Evolutionary conservation across 2,329 filamentous ascomycete genomes (phyloP).

Genomic region (Aspergillus quadricinctus): DNA sequence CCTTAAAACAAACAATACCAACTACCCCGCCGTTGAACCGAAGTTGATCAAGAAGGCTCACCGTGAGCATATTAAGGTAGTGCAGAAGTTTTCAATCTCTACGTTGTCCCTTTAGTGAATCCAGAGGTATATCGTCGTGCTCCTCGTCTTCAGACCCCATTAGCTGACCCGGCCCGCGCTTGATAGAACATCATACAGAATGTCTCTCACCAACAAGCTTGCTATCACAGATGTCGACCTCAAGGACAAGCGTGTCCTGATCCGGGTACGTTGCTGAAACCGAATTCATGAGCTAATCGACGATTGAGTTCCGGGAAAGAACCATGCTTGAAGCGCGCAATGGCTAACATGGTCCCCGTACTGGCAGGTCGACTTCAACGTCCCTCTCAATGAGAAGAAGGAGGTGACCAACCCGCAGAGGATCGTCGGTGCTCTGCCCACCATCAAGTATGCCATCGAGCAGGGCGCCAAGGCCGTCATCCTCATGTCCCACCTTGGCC

Average conservation of each 20-base stretch:
- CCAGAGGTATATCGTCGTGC: not conserved
- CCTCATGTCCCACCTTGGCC: slow-evolving; percentile 97
- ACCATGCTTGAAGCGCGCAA: slow-evolving; percentile 6
- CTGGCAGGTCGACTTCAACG: slow-evolving; percentile 95
- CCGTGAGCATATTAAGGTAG: slow-evolving; percentile 13
- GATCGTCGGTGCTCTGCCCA: slow-evolving; percentile 91
- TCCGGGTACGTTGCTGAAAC: slow-evolving; percentile 65
- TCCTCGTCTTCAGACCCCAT: not conserved
- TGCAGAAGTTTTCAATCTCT: not conserved
- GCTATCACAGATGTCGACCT: slow-evolving; percentile 94
- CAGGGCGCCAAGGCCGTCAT: slow-evolving; percentile 87
- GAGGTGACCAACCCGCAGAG: slow-evolving; percentile 98
- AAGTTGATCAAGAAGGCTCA: slow-evolving; percentile 16
- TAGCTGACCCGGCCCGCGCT: not conserved
- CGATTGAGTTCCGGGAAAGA: not conserved
- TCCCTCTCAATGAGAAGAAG: slow-evolving; percentile 87
- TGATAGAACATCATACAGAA: slow-evolving; percentile 39
- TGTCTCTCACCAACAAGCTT: slow-evolving; percentile 99
- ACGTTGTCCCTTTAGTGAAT: not conserved
- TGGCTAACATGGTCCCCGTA: not conserved
- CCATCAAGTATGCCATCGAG: slow-evolving; percentile 90
- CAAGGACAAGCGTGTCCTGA: slow-evolving; percentile 97
- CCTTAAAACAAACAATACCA: slow-evolving; percentile 11
- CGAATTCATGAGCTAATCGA: slow-evolving; percentile 17
- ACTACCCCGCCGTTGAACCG: slow-evolving; percentile 20